Evolutionary conservation across 805 yeast species (phyloP), one percentile per base, ranked within the genome.

Genomic region (Wickerhamomyces xylosicus): DNA sequence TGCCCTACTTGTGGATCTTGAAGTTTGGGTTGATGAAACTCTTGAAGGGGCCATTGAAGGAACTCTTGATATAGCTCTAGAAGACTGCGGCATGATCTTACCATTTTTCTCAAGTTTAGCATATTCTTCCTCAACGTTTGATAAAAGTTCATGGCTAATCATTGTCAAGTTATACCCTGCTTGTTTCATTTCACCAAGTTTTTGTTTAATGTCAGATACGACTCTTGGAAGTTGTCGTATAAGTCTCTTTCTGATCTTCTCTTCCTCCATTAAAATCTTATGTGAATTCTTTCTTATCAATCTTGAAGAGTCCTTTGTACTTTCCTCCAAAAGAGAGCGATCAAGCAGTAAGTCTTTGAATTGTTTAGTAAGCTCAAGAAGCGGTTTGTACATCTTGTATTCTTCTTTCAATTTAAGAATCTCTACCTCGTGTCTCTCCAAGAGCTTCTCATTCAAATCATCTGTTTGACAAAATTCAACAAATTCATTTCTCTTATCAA

Each of bases 301-400:
- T 44, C 97, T 69, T 0, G 90, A 77, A 0, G 97, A 78, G 55
- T 90, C 92, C 50, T 76, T 79, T 2, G 82, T 71, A 4, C 92
- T 76, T 44, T 76, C 81, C 29, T 70, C 79, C 31, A 92, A 67
- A 35, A 72, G 72, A 2, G 56, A 46, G 43, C 81, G 82, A 46
- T 85, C 94, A 13, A 64, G 58, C 32, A 77, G 56, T 19, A 87
- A 57, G 3, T 66, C 69, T 34, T 72, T 63, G 45, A 84, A 69
- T 34, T 71, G 72, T 4, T 71, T 66, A 22, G 82, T 72, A n/a
- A 72, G 57, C 11, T 64, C 60, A 33, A 86, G 58, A 6, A 85
- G 63, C 0, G 79, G 77, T 44, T 69, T 69, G 43, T 77, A 68
- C 4, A 66, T 56, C 18, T 66, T 67, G 34, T 68, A 65, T 37